A percentile compares a stretch with the other conserved stretches of the same genome.
These are phyloP conservation scores for Tricholoma hemisulphureum DNA, from an alignment of 768 basidiomycete species.

Conservation along the genomic window DNA sequence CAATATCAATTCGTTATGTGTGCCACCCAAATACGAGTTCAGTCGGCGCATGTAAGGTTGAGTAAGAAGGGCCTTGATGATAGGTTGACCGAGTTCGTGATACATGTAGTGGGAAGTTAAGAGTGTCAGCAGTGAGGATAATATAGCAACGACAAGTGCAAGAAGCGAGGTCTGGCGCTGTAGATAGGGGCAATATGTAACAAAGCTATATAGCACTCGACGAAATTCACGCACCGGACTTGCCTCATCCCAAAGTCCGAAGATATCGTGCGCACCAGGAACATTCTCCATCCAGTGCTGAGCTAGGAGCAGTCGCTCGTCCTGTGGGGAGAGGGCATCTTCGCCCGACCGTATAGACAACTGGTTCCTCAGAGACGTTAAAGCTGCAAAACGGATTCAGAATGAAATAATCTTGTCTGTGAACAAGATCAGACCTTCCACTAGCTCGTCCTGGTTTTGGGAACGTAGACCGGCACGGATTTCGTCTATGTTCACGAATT, in stretches of 20 bases:
- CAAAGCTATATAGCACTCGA: background rate
- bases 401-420: background rate
- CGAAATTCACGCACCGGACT: constrained; percentile 43
- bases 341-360: constrained; percentile 54
- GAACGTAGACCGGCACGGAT: constrained; percentile 32
- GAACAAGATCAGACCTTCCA: constrained; percentile 25
- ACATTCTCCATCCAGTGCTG: constrained; percentile 61
- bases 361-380: constrained; percentile 62
- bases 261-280: constrained; percentile 59
- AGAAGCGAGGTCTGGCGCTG: constrained; percentile 46
- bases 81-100: constrained; percentile 59
- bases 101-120: constrained; percentile 68
- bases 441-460: constrained; percentile 32
- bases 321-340: constrained; percentile 45
- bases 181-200: background rate
- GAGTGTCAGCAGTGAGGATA: constrained; percentile 61
- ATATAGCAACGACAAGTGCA: constrained; percentile 45
- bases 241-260: constrained; percentile 57
- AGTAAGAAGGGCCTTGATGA: constrained; percentile 60
- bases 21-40: constrained; percentile 59
- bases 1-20: constrained; percentile 65
- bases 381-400: constrained; percentile 27
- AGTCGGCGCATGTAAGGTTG: constrained; percentile 54
- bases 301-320: constrained; percentile 57
- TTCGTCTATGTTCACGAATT: constrained; percentile 27